Evolutionary conservation across 2,329 filamentous ascomycete genomes (phyloP).

Genomic region (Ilyonectria destructans): DNA sequence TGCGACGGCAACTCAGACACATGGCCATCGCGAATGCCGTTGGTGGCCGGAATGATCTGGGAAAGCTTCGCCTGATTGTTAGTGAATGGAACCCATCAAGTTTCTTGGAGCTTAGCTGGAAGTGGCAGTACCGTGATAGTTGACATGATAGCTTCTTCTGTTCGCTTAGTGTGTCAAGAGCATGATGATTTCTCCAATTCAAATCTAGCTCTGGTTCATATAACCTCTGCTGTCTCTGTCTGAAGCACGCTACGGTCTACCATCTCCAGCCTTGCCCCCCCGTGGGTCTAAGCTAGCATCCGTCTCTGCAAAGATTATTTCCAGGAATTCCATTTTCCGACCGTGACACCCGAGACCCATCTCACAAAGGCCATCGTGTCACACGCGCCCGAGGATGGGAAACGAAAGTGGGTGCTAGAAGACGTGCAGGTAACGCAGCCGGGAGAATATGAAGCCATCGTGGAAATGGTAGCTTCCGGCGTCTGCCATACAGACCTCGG

Average conservation of each 20-base stretch:
- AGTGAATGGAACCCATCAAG: not conserved
- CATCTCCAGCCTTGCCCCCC: not conserved
- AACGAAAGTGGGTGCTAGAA: conserved; percentile 27
- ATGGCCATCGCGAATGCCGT: conserved; percentile 17
- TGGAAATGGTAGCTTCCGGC: conserved; percentile 30
- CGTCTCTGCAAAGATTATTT: not conserved
- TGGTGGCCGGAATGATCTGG: conserved; percentile 25
- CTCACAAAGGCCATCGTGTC: conserved; percentile 29
- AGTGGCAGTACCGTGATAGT: not conserved
- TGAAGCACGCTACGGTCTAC: not conserved
- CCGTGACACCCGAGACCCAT: conserved; percentile 4
- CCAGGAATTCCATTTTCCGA: not conserved
- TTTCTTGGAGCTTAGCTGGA: not conserved
- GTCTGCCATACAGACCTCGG: conserved; percentile 33
- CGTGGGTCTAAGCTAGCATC: not conserved
- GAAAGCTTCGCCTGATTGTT: conserved; percentile 8
- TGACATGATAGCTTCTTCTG: not conserved
- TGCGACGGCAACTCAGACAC: no score
- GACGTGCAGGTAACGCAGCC: conserved; percentile 13
- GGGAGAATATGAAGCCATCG: conserved; percentile 26
- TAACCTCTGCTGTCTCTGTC: not conserved
- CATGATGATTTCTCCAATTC: not conserved
- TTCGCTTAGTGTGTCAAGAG: not conserved
- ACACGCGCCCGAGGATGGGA: conserved; percentile 25
- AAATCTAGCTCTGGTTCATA: not conserved